These are phyloP conservation scores for Corrigiola litoralis DNA, from an alignment of 179 eudicot genomes.

Conservation along the genomic window DNA sequence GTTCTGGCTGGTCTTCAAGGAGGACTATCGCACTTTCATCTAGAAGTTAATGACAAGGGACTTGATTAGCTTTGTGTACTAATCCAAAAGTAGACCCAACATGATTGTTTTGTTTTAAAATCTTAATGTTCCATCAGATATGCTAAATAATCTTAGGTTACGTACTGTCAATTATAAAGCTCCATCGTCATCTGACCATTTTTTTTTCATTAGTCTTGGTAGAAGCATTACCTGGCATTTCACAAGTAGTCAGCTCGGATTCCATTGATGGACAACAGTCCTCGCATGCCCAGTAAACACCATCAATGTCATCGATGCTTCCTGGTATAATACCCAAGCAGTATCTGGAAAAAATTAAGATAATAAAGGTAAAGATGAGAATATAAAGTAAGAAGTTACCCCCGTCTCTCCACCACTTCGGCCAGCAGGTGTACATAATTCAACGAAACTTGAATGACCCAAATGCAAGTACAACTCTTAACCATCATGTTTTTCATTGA, in stretches of 20 bases:
- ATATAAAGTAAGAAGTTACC: neutral
- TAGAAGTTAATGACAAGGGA: neutral
- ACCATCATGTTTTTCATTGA: no score
- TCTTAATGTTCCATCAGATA: no score
- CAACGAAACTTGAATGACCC: no score
- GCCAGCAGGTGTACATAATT: neutral
- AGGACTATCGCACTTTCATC: slow-evolving; percentile 2
- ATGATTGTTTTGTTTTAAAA: neutral
- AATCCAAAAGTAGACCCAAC: neutral
- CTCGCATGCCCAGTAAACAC: slow-evolving; percentile 15
- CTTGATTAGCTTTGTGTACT: neutral
- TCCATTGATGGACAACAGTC: slow-evolving; percentile 7
- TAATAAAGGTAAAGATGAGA: neutral
- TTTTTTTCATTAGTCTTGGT: neutral
- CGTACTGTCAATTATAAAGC: neutral
- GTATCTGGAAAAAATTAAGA: slow-evolving; percentile 5
- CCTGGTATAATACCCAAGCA: slow-evolving; percentile 24
- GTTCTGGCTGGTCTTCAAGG: slow-evolving; percentile 18
- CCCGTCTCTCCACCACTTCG: neutral
- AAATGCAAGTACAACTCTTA: no score
- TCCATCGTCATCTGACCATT: neutral
- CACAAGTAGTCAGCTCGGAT: neutral
- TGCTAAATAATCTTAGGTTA: neutral
- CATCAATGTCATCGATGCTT: slow-evolving; percentile 2
- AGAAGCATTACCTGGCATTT: neutral